Percentiles rank a stretch among this genome's conserved stretches.
Conservation (phyloP, 169 alveolate species). For the Cryptosporidium meleagridis region DNA sequence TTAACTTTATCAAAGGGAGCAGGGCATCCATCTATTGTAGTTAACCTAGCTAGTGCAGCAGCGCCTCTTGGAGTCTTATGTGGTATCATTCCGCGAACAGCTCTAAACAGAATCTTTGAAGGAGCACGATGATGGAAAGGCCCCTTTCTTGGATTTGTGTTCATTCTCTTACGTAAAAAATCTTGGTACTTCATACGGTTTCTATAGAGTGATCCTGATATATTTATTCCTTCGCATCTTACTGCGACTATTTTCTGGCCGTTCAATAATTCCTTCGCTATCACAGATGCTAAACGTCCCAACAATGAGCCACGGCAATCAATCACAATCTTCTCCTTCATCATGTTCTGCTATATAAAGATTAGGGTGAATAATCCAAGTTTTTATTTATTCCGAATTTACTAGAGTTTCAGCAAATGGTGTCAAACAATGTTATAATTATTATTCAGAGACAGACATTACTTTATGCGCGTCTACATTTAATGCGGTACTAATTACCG, state of each 20-base stretch:
- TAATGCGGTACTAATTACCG: constrained; percentile 21
- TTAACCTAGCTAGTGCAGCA: constrained; percentile 94
- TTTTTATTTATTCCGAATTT: neutral
- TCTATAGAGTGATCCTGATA: constrained; percentile 96
- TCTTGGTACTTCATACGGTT: constrained; percentile 94
- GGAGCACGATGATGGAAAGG: constrained; percentile 98
- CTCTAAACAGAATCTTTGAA: constrained; percentile 96
- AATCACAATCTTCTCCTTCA: constrained; percentile 91
- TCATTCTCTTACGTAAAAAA: constrained; percentile 93
- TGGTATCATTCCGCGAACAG: constrained; percentile 99
- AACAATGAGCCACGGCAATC: constrained; percentile 98
- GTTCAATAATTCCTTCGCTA: constrained; percentile 97
- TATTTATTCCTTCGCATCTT: constrained; percentile 95
- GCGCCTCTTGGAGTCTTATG: constrained; percentile 98
- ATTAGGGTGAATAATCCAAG: neutral
- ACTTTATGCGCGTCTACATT: constrained; percentile 66
- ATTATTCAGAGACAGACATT: constrained; percentile 57
- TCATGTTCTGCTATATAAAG: constrained; percentile 74
- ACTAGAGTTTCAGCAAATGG: neutral
- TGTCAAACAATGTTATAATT: neutral
- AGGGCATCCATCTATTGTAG: constrained; percentile 95
- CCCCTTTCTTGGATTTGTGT: constrained; percentile 96
- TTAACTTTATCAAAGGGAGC: constrained; percentile 93
- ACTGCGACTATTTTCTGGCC: constrained; percentile 98
- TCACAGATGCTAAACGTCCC: constrained; percentile 98